These are phyloP conservation scores for Fusarium chaquense DNA, from an alignment of 2,329 filamentous ascomycete species.

Conservation along the genomic window DNA sequence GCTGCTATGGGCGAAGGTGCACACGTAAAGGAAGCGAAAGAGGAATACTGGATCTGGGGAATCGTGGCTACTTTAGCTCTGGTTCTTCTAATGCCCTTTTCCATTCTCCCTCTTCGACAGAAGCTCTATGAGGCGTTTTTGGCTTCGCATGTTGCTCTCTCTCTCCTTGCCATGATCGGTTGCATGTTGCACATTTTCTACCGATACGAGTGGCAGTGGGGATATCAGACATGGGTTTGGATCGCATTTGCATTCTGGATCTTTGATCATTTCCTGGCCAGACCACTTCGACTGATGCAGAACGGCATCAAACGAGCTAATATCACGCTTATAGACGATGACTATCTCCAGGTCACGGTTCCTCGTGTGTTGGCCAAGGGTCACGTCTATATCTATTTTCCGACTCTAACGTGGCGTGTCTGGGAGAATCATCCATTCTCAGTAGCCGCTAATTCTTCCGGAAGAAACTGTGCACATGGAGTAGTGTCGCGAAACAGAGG, in stretches of 20 bases:
- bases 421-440: constrained; percentile 53
- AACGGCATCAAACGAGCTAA: constrained; percentile 40
- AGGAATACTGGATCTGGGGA: constrained; percentile 59
- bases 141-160: neutral
- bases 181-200: neutral
- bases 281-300: neutral
- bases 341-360: constrained; percentile 48
- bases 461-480: neutral
- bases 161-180: neutral
- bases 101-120: constrained; percentile 40
- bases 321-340: constrained; percentile 43
- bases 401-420: constrained; percentile 47
- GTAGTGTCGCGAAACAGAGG: constrained; percentile 15
- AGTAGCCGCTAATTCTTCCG: constrained; percentile 37
- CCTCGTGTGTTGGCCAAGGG: constrained; percentile 39
- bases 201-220: constrained; percentile 1
- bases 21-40: constrained; percentile 45
- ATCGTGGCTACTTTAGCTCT: constrained; percentile 54
- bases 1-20: constrained; percentile 13
- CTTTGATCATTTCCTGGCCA: neutral
- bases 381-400: constrained; percentile 50
- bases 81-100: constrained; percentile 50
- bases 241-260: neutral
- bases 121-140: neutral
- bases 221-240: neutral